Base-by-base conservation (phyloP, 164 flowering plant genomes). In the Chimonanthus salicifolius region DNA sequence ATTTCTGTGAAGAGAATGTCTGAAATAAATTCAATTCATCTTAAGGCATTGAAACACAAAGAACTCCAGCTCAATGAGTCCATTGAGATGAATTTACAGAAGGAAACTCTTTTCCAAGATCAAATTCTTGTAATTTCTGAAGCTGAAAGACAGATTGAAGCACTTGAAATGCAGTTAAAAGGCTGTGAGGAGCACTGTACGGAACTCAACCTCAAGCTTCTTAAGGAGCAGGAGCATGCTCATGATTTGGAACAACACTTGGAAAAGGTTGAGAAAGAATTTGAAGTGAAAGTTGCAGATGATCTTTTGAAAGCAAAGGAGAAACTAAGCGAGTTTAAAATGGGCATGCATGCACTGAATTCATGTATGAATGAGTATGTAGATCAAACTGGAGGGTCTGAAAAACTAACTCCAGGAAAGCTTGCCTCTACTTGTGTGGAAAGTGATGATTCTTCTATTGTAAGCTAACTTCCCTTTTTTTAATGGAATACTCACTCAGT, bases 1-100 rank as follows among this genome's bases (percentile, higher is more conserved):
- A 83, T 90, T 49, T 78, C 87, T 68, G 95, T 89, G 71, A 91
- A 83, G 73, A 81, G 90, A 75, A 75, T 89, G 50, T 85, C 89
- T 50, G 94, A 91, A 75, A 76, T 76, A 66, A 85, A 83, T 70
- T 74, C 72, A 48, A 49, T 64, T 72, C 74, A 78, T 70, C 67
- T 72, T 18, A 78, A 76, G 67, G 84, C 70, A 45, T 69, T 87
- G 69, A 80, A 78, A 74, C 50, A 74, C 3, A 85, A 80, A 78
- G 86, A 88, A 47, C 15, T 49, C n/a, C 83, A 82, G 73, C 80
- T 87, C 15, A 71, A 51, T 66, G 88, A 88, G 81, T 73, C 75
- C 66, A 72, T 64, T 66, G 85, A 77, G 49, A 64, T 74, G 62
- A 82, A 74, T 77, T 47, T 64, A 74, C 78, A 75, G 76, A 87